Base-by-base conservation (phyloP, 441 rosid genomes). In the Gossypium aridum region DNA sequence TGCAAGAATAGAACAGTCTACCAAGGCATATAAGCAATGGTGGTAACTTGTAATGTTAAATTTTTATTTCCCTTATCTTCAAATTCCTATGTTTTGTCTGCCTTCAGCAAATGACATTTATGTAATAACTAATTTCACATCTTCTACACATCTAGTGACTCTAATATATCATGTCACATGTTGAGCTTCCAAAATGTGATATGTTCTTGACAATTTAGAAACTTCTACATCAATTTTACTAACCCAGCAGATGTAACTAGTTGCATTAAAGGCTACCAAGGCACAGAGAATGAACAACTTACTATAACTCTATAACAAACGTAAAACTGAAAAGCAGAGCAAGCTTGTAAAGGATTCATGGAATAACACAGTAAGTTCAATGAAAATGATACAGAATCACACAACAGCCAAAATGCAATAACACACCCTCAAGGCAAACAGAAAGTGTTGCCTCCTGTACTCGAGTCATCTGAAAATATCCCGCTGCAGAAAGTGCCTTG, bases 401-500 rank as follows among this genome's bases (percentile, higher is more conserved):
- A 72, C 54, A 56, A 72, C 17, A 54, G 3, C 19, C 22, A 76
- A 39, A 66, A 70, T 60, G 31, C 39, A 37, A 63, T 28, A 63
- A 22, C 80, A 70, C 76, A 92, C 99, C 99, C 64, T 90, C 92
- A 51, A 90, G 85, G 78, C 90, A 88, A 73, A 81, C 86, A 51
- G 97, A 80, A 74, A 96, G 86, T 3, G 98, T 85, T 14, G 97
- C 96, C 78, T 91, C 94, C 80, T 92, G 98, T 66, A 94, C 97
- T 81, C 83, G 80, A 53, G 98, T 96, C 98, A 91, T 94, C 74
- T 83, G 91, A 80, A 85, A 70, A 84, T 88, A 90, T 54, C 98
- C 97, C 82, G 98, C 90, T 3, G 79, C 88, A 2, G 91, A 78
- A 78, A 96, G 93, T 4, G 94, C 91, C 80, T 88, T 92, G 31